Evolutionary conservation across 2,329 filamentous ascomycete genomes (phyloP).

Genomic region (Calycina marina): DNA sequence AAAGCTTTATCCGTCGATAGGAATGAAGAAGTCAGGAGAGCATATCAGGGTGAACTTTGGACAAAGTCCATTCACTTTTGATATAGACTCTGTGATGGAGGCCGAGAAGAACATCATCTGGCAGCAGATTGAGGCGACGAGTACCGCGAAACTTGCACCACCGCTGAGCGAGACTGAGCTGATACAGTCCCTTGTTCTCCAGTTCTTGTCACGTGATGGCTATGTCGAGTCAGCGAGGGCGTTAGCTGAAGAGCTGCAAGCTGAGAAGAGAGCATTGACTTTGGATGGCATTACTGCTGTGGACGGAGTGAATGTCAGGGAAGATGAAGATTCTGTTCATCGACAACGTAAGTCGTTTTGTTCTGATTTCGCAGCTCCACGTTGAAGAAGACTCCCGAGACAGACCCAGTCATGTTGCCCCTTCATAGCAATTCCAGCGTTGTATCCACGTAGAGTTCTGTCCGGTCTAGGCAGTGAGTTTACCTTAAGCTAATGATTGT

Average conservation of each 20-base stretch:
- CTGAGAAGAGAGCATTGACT: constrained; percentile 57
- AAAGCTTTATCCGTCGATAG: constrained; percentile 51
- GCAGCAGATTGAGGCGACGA: constrained; percentile 37
- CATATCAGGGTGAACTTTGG: constrained; percentile 51
- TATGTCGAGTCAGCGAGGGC: constrained; percentile 86
- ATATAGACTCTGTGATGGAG: constrained; percentile 77
- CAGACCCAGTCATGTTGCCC: too few species aligned
- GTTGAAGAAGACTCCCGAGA: too few species aligned
- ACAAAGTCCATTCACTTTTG: constrained; percentile 68
- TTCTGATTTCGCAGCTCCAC: too few species aligned
- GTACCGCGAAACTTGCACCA: constrained; percentile 31
- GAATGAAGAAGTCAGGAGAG: constrained; percentile 51
- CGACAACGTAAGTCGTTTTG: constrained; percentile 56
- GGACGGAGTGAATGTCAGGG: constrained; percentile 50
- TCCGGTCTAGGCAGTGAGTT: too few species aligned
- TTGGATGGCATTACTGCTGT: constrained; percentile 37
- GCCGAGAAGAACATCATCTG: constrained; percentile 30
- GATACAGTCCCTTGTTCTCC: constrained; percentile 66
- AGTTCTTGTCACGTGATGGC: constrained; percentile 88
- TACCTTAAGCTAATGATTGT: constrained; percentile 2
- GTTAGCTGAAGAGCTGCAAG: constrained; percentile 68
- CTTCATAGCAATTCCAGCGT: too few species aligned
- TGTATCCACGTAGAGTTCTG: too few species aligned
- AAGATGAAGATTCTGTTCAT: constrained; percentile 76
- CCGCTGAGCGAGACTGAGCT: constrained; percentile 64